Base-by-base conservation (phyloP, 306 rosid genomes). In the Acacia melanoxylon region DNA sequence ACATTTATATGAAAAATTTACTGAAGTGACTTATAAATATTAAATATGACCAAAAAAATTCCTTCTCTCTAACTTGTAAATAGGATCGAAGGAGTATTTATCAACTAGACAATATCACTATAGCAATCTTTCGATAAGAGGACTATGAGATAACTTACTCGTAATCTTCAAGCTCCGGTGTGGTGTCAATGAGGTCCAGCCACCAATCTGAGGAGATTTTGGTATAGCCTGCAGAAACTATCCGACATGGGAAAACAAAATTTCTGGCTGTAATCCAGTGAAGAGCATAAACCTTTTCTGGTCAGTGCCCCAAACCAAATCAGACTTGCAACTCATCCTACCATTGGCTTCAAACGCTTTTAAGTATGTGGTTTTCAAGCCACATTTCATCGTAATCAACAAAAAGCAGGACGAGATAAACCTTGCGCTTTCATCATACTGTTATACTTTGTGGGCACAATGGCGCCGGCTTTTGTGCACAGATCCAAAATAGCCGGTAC, bases 391-490 rank as follows among this genome's bases (percentile, higher is more conserved):
- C 10, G 10, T 17, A 20, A 56, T 56, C 27, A 8, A 56, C 11
- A n/a, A n/a, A 56, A n/a, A 25, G 62, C 62, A 20, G 62, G 62
- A 56, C 27, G 4, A 20, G 62, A 56, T 45, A 92, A 77, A 78
- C 99, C 99, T 80, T 91, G 87, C 54, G 85, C 74, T 87, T 93
- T 92, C 99, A 93, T 91, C 92, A 87, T 82, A 77, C 84, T 76
- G 62, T 87, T 82, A 87, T 93, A 96, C 83, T 90, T 91, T 3
- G 75, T 17, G 48, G 97, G 99, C 74, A 82, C 89, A 76, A 77
- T 27, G 48, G 75, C 89, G 78, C 98, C 98, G 20, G 92, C 94
- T 76, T 88, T 88, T 48, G 86, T 17, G 88, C 98, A 92, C 74
- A 93, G 86, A 82, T 94, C 94, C 85, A 96, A 81, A n/a, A 93